Evolutionary conservation across 768 basidiomycete genomes (phyloP), one percentile per base, ranked within the genome.

Genomic region (Amyloporia xantha): DNA sequence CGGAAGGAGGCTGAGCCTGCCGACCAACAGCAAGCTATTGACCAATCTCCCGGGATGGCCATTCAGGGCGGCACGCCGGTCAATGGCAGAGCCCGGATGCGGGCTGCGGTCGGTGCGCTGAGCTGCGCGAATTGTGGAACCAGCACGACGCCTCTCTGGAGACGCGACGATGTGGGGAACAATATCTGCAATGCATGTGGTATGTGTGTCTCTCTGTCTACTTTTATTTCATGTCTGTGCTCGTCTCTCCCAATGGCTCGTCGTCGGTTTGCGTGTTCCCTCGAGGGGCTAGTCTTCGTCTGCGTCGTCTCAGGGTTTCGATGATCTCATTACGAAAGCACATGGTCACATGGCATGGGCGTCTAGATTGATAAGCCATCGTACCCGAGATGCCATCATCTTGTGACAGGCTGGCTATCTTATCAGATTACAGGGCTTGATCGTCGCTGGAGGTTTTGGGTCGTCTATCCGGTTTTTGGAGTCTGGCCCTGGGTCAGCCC

Each of bases 181-280:
- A 91, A 91, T 64, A 91, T 92, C 51, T 94, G 91, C 67, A 94
- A 94, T 71, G 91, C 91, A 46, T 94, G 91, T 68, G 91, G 91
- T 93, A 69, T 63, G 91, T 81, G 24, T 37, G 42, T 44, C 38
- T 39, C 33, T 35, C 33, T n/a, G 12, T 17, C 20, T 19, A 19
- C 20, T 44, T 52, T 38, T 53, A 53, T 59, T 56, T 61, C 52
- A 28, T 58, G 49, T 60, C 41, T 55, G 41, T 26, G 25, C 55
- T 23, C 9, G 24, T 52, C 53, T 27, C 53, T 23, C 21, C 25
- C 20, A 9, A 7, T 39, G 38, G 9, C 38, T 13, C 20, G 9
- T 19, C 38, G 9, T 39, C 19, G 41, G 13, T 33, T 7, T 33
- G 15, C 30, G 30, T 33, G 30, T 15, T 7, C 30, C 15, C 30